A percentile compares a stretch with the other conserved stretches of the same genome.
phyloP scores from a whole-genome alignment of 2,329 filamentous ascomycete genomes.

The Stromatinia cepivora region DNA sequence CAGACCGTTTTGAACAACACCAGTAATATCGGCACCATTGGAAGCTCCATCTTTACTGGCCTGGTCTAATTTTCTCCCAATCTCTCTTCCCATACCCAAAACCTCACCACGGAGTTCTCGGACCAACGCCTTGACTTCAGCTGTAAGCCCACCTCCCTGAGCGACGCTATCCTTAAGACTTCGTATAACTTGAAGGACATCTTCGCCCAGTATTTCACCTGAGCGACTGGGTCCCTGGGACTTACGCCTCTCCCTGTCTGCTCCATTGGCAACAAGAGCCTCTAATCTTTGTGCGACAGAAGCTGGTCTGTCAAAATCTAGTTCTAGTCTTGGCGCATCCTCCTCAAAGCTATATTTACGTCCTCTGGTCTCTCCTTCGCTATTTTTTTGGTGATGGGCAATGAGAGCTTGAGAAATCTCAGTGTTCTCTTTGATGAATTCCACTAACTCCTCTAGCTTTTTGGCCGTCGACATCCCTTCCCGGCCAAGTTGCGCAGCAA shows the following conservation, averaged over 20 bases:
- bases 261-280: constrained; percentile 33
- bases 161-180: constrained; percentile 89
- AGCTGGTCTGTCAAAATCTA: constrained; percentile 44
- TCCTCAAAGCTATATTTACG: constrained; percentile 42
- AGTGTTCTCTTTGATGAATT: constrained; percentile 60
- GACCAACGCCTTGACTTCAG: constrained; percentile 87
- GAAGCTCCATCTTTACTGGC: constrained; percentile 51
- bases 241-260: constrained; percentile 37
- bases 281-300: constrained; percentile 39
- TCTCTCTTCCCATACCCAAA: constrained; percentile 88
- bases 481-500: constrained; percentile 67
- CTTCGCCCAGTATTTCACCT: constrained; percentile 65
- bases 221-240: constrained; percentile 20
- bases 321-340: constrained; percentile 39
- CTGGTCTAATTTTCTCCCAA: constrained; percentile 83
- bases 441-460: constrained; percentile 69
- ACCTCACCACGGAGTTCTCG: constrained; percentile 90
- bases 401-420: constrained; percentile 53
- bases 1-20: constrained; percentile 77
- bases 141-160: constrained; percentile 84
- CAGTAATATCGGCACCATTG: constrained; percentile 60
- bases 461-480: constrained; percentile 57
- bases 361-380: constrained; percentile 33
- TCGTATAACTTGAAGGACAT: constrained; percentile 78
- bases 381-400: constrained; percentile 41